Base-by-base conservation (phyloP, 306 rosid species). In the Medicago ruthenica region DNA sequence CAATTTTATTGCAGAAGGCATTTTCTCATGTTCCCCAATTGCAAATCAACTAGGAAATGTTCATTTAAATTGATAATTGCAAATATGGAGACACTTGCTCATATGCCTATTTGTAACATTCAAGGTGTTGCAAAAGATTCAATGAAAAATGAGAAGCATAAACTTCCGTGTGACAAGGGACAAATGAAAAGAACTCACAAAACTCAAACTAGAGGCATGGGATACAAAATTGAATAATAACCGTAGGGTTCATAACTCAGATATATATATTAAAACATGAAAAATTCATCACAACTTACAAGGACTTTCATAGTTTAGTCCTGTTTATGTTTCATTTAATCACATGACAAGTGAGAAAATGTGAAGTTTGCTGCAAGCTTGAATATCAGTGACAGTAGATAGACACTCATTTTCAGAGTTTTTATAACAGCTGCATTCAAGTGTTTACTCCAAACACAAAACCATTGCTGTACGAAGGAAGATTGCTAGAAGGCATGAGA, bases 381-480 rank as follows among this genome's bases (percentile, higher is more conserved):
- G 13, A 37, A 51, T 48, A 75, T 22, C 57, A 7, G 27, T 41
- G 42, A 51, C 31, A 47, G 41, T 40, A 67, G 72, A 60, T 7
- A 50, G 34, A 67, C 54, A 63, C 68, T 36, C 13, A 18, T 15
- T 51, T 66, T 65, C 61, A 36, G 70, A 50, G 24, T 22, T 70
- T 47, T 9, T 21, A 47, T 74, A 66, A 50, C 67, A 39, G 17
- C 74, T 59, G 21, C 65, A 76, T 68, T 87, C 83, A 83, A 8
- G 89, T 75, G 64, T 87, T 89, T 37, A 89, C 89, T 17, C 89
- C 88, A 70, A 85, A 82, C 37, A 87, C 87, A 85, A 89, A 87
- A 77, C 84, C 88, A 55, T 89, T 89, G 86, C 87, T 79, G 58
- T 86, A 89, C 15, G 87, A 83, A 69, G 93, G 91, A 66, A 87